phyloP scores from a whole-genome alignment of 2,329 filamentous ascomycete species.

The Monilinia fructigena region DNA sequence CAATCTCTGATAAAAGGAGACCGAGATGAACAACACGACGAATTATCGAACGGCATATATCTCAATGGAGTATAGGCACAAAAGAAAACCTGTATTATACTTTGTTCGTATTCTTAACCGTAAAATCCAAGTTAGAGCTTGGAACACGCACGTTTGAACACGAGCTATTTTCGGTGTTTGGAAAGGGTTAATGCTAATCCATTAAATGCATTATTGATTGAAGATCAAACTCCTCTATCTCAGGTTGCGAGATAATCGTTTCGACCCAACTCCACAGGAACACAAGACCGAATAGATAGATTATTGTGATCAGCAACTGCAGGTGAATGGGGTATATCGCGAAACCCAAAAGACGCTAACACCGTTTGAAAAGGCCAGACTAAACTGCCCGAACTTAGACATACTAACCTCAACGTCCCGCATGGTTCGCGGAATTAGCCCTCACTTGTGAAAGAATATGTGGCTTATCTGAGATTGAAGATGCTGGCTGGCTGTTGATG shows the following conservation, averaged over 20 bases:
- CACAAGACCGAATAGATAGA: slow-evolving; percentile 12
- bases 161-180: too few species aligned
- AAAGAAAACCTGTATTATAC: not conserved
- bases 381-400: slow-evolving; percentile 3
- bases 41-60: slow-evolving; percentile 2
- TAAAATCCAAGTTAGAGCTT: not conserved
- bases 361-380: slow-evolving; percentile 2
- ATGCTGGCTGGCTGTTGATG: not conserved
- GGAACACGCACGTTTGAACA: too few species aligned
- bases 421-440: not conserved
- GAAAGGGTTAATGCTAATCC: too few species aligned
- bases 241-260: slow-evolving; percentile 17
- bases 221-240: slow-evolving; percentile 21
- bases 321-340: not conserved
- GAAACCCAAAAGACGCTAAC: slow-evolving; percentile 13
- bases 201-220: not conserved
- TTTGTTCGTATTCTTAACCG: not conserved
- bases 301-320: slow-evolving; percentile 13
- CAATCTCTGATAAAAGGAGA: slow-evolving; percentile 18
- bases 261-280: slow-evolving; percentile 8
- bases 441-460: not conserved
- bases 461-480: too few species aligned
- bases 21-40: slow-evolving; percentile 15
- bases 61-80: slow-evolving; percentile 2
- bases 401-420: slow-evolving; percentile 9